These are phyloP conservation scores for Vigna trinervia DNA, from an alignment of 306 rosid genomes.

Conservation along the genomic window DNA sequence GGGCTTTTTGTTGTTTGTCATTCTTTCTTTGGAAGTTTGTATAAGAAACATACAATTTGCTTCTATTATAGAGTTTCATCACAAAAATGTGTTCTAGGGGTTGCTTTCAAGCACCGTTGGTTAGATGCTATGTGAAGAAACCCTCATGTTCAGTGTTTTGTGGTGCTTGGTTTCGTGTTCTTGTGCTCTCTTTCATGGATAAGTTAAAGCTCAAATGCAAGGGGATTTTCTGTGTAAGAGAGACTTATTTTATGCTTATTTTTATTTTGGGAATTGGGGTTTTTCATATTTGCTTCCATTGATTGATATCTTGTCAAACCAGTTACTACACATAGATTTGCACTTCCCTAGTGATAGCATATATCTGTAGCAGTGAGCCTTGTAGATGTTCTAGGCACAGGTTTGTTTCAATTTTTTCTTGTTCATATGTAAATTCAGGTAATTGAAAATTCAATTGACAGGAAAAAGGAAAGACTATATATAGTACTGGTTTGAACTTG, in stretches of 20 bases:
- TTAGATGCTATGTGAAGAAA: constrained; percentile 65
- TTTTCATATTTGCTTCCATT: not conserved
- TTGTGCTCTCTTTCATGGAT: constrained; percentile 58
- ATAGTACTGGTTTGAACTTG: constrained; percentile 3
- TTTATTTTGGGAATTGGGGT: not conserved
- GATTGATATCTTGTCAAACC: not conserved
- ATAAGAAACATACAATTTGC: constrained; percentile 40
- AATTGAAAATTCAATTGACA: constrained; percentile 9
- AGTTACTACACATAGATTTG: constrained; percentile 4
- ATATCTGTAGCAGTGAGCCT: not conserved
- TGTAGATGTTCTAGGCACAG: not conserved
- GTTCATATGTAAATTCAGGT: not conserved
- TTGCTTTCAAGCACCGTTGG: constrained; percentile 63
- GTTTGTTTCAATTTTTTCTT: not conserved
- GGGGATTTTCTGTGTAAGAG: constrained; percentile 67
- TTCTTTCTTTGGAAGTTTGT: constrained; percentile 59
- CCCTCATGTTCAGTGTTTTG: constrained; percentile 69
- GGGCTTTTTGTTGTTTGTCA: constrained; percentile 49
- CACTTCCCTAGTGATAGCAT: not conserved
- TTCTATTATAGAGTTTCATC: constrained; percentile 38
- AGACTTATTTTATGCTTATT: not conserved
- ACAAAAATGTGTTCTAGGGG: constrained; percentile 65
- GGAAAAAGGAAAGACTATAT: not conserved
- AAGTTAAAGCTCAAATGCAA: constrained; percentile 62
- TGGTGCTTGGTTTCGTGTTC: constrained; percentile 56